phyloP scores from a whole-genome alignment of 108 stramenopile species.

The Mediolabrus comicus region DNA sequence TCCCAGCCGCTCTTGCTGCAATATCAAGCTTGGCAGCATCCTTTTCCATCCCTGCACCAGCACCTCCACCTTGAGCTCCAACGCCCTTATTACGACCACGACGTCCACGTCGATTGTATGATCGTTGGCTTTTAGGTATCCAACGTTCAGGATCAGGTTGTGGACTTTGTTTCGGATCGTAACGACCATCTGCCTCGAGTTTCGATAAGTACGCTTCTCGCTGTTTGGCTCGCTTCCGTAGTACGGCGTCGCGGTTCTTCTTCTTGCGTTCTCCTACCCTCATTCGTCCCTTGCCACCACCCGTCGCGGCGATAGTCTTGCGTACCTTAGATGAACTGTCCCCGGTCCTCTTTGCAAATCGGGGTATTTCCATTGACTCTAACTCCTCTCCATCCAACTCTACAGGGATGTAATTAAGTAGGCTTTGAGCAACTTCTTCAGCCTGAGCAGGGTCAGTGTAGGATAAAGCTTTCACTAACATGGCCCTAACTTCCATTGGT shows the following conservation, averaged over 20 bases:
- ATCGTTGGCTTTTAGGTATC: conserved; percentile 92
- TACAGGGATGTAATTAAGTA: conserved; percentile 25
- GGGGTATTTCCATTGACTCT: conserved; percentile 68
- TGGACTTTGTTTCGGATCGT: conserved; percentile 75
- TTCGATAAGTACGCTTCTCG: conserved; percentile 65
- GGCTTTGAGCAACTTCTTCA: conserved; percentile 15
- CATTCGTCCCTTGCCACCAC: conserved; percentile 25
- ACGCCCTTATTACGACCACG: conserved; percentile 52
- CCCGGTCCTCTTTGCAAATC: conserved; percentile 42
- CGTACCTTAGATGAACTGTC: conserved; percentile 21
- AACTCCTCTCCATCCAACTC: conserved; percentile 56
- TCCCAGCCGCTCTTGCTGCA: conserved; percentile 79
- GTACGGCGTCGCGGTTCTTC: conserved; percentile 57
- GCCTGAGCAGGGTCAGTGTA: conserved; percentile 51
- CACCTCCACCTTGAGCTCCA: conserved; percentile 77
- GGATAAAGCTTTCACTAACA: conserved; percentile 65
- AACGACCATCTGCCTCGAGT: conserved; percentile 62
- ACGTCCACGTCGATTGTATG: conserved; percentile 74
- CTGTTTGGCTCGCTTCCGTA: conserved; percentile 63
- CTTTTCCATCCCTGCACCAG: conserved; percentile 81
- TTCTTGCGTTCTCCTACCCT: conserved; percentile 40
- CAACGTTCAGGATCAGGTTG: conserved; percentile 96
- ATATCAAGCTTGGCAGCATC: conserved; percentile 92
- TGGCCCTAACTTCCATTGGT: conserved; percentile 27
- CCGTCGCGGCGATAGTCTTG: conserved; percentile 38